Conservation (phyloP, 208 protist genomes). For the Trypanosoma scelopori region DNA sequence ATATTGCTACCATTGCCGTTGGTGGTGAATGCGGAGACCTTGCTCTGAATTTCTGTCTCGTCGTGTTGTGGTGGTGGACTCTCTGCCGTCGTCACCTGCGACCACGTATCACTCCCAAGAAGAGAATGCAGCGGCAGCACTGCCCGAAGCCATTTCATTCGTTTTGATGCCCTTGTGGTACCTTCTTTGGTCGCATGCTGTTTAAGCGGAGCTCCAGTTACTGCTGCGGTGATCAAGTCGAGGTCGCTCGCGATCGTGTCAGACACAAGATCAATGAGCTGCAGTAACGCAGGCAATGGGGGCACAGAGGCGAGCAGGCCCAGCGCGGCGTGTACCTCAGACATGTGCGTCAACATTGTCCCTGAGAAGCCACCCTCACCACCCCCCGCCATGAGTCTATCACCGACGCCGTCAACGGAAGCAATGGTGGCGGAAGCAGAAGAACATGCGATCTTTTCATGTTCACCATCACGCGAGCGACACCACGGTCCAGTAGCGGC, state of each 20-base stretch:
- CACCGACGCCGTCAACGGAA: not conserved
- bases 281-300: not conserved
- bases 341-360: conserved; percentile 15
- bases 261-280: conserved; percentile 14
- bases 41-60: not conserved
- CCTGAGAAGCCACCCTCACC: not conserved
- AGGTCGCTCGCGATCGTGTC: conserved; percentile 19
- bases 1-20: not conserved
- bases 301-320: not conserved
- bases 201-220: not conserved
- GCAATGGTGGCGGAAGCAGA: too few relatives aligned
- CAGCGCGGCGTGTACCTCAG: conserved; percentile 21
- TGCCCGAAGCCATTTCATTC: conserved; percentile 14
- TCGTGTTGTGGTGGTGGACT: not conserved
- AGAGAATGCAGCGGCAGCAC: conserved; percentile 1
- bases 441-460: not conserved
- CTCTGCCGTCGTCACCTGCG: too few relatives aligned
- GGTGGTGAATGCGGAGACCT: not conserved
- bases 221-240: not conserved
- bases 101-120: not conserved
- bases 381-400: not conserved
- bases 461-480: not conserved
- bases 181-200: not conserved
- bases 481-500: not conserved
- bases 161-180: not conserved